Evolutionary conservation across 2,329 filamentous ascomycete genomes (phyloP).

Genomic region (Beauveria rudraprayagi): DNA sequence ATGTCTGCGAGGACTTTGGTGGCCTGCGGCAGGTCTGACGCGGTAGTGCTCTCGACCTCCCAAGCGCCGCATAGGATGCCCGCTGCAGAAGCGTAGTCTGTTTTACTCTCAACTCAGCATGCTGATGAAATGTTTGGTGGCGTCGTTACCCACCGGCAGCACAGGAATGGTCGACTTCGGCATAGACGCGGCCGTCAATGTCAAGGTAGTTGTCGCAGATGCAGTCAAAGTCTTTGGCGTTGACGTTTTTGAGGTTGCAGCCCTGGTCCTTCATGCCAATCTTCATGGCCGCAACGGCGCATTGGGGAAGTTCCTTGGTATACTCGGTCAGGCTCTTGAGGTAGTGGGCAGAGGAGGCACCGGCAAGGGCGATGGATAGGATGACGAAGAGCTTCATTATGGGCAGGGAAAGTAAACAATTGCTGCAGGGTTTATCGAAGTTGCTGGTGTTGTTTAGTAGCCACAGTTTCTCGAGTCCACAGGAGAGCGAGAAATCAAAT

Average conservation of each 20-base stretch:
- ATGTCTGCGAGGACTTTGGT: slow-evolving; percentile 4
- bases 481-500: not conserved
- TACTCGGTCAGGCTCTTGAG: slow-evolving; percentile 10
- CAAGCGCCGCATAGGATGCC: slow-evolving; percentile 7
- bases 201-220: slow-evolving; percentile 9
- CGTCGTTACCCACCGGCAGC: not conserved
- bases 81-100: slow-evolving; percentile 2
- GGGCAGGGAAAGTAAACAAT: too few species aligned
- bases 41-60: slow-evolving; percentile 8
- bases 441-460: not conserved
- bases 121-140: not conserved
- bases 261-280: slow-evolving; percentile 8
- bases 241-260: not conserved
- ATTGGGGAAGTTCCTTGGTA: slow-evolving; percentile 4
- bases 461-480: not conserved
- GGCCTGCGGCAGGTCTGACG: slow-evolving; percentile 6
- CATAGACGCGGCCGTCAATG: slow-evolving; percentile 7
- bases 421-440: not conserved
- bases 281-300: slow-evolving; percentile 2
- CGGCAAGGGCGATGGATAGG: slow-evolving; percentile 1
- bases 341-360: not conserved
- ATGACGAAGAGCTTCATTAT: slow-evolving; percentile 7
- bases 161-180: slow-evolving; percentile 3
- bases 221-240: slow-evolving; percentile 11
- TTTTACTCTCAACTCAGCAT: not conserved